phyloP scores from a whole-genome alignment of 2,329 filamentous ascomycete species.

The Hirsutella thompsonii region DNA sequence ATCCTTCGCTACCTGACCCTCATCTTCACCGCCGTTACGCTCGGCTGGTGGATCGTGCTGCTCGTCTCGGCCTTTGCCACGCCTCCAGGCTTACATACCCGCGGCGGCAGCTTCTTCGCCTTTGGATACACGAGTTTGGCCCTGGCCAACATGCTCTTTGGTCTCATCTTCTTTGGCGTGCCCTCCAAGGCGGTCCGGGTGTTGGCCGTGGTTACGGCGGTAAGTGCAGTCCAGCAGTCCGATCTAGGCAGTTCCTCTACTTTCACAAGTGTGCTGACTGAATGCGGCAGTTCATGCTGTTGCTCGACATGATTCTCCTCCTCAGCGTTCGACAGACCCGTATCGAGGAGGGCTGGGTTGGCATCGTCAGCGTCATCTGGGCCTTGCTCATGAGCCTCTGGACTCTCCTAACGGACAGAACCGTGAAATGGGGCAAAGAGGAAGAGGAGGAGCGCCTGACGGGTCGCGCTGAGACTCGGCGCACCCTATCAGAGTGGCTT shows the following conservation, averaged over 20 bases:
- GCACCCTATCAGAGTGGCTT: conserved; percentile 72
- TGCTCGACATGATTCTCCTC: conserved; percentile 65
- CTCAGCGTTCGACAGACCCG: conserved; percentile 61
- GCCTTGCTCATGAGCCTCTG: conserved; percentile 67
- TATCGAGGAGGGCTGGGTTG: conserved; percentile 80
- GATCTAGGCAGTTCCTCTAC: no score
- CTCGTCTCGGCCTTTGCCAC: conserved; percentile 87
- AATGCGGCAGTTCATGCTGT: conserved; percentile 16
- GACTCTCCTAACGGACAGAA: conserved; percentile 65
- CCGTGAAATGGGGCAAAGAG: conserved; percentile 81
- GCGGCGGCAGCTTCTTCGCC: conserved; percentile 85
- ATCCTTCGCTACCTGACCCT: conserved; percentile 67
- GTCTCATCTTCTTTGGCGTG: conserved; percentile 74
- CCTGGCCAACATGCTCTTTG: conserved; percentile 60
- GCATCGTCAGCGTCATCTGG: conserved; percentile 75
- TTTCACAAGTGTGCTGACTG: not conserved
- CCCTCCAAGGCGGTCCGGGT: conserved; percentile 72
- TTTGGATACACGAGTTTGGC: conserved; percentile 76
- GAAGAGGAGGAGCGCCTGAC: conserved; percentile 91
- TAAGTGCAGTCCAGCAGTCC: no score
- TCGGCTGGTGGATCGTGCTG: conserved; percentile 86
- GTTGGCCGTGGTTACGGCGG: conserved; percentile 53
- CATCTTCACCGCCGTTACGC: conserved; percentile 59
- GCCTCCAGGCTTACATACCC: conserved; percentile 71
- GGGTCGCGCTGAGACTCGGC: conserved; percentile 73